Evolutionary conservation across 805 yeast genomes (phyloP).

Genomic region (Monosporozyma unispora): DNA sequence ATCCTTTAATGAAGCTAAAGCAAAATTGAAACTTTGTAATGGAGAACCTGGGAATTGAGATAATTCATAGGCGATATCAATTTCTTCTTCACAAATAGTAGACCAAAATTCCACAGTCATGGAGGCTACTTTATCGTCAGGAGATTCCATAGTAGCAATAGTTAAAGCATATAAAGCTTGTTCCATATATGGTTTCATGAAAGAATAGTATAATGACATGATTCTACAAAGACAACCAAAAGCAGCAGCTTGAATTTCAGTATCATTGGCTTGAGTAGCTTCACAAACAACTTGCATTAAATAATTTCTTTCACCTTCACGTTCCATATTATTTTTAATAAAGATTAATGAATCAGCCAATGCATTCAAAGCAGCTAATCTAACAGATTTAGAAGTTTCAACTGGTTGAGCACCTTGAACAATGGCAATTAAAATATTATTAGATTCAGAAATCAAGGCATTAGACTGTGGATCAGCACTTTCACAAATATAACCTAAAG

Average conservation of each 20-base stretch:
- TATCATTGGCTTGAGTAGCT: slow-evolving; percentile 84
- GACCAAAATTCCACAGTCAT: slow-evolving; percentile 99
- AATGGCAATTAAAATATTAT: slow-evolving; percentile 88
- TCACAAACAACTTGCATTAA: slow-evolving; percentile 99
- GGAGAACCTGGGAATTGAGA: slow-evolving; percentile 50
- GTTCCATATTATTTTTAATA: slow-evolving; percentile 77
- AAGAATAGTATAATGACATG: slow-evolving; percentile 78
- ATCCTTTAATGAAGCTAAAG: slow-evolving; percentile 71
- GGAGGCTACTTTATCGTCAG: slow-evolving; percentile 71
- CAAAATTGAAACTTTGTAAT: slow-evolving; percentile 64
- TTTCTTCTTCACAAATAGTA: slow-evolving; percentile 97
- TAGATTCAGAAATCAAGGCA: slow-evolving; percentile 72
- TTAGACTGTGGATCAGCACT: slow-evolving; percentile 71
- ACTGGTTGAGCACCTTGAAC: slow-evolving; percentile 89
- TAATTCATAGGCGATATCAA: slow-evolving; percentile 63
- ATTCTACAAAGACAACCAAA: slow-evolving; percentile 92
- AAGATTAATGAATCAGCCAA: slow-evolving; percentile 85
- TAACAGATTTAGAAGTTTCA: slow-evolving; percentile 66
- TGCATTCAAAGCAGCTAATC: slow-evolving; percentile 87
- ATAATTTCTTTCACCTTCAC: slow-evolving; percentile 91
- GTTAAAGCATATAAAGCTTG: slow-evolving; percentile 88
- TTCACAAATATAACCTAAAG: slow-evolving; percentile 95
- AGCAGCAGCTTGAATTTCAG: slow-evolving; percentile 84
- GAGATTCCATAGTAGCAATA: slow-evolving; percentile 81
- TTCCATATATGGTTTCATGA: slow-evolving; percentile 95